Evolutionary conservation across 1,284 basidiomycete species (phyloP).

Genomic region (Cryptococcus depauperatus): DNA sequence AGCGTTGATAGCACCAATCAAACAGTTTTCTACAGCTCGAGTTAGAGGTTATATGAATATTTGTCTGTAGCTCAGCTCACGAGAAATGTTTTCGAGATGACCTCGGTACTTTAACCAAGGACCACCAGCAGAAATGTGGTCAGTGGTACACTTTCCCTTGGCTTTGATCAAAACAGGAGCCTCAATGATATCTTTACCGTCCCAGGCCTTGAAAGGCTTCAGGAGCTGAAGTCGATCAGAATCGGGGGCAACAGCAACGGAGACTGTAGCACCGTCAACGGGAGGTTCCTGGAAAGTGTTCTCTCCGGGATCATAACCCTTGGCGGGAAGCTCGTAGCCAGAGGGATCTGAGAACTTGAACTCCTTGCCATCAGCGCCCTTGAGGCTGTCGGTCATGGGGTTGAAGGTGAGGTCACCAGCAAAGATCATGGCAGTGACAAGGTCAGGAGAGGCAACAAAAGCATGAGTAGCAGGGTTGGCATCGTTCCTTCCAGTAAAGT

Average conservation of each 20-base stretch:
- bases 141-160: slow-evolving; percentile 90
- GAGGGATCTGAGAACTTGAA: slow-evolving; percentile 93
- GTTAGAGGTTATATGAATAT: neutral
- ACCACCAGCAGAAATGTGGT: slow-evolving; percentile 59
- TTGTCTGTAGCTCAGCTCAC: slow-evolving; percentile 44
- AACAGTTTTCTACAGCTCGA: slow-evolving; percentile 73
- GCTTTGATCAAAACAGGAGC: slow-evolving; percentile 96
- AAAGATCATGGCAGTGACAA: slow-evolving; percentile 96
- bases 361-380: slow-evolving; percentile 83
- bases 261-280: slow-evolving; percentile 67
- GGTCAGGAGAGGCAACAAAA: slow-evolving; percentile 94
- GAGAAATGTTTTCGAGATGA: slow-evolving; percentile 96
- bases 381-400: slow-evolving; percentile 85
- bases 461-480: slow-evolving; percentile 99
- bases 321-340: slow-evolving; percentile 86
- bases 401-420: slow-evolving; percentile 93
- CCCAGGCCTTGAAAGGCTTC: slow-evolving; percentile 83
- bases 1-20: slow-evolving; percentile 93
- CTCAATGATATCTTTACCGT: slow-evolving; percentile 83
- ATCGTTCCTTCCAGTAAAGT: slow-evolving; percentile 99
- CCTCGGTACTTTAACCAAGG: slow-evolving; percentile 99
- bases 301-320: slow-evolving; percentile 92
- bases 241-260: slow-evolving; percentile 79
- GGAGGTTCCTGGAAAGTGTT: slow-evolving; percentile 97
- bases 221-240: slow-evolving; percentile 94